A percentile compares a stretch with the other conserved stretches of the same genome.
Evolutionary conservation across 805 yeast genomes (phyloP).

Genomic region (Yamadazyma philogaea): DNA sequence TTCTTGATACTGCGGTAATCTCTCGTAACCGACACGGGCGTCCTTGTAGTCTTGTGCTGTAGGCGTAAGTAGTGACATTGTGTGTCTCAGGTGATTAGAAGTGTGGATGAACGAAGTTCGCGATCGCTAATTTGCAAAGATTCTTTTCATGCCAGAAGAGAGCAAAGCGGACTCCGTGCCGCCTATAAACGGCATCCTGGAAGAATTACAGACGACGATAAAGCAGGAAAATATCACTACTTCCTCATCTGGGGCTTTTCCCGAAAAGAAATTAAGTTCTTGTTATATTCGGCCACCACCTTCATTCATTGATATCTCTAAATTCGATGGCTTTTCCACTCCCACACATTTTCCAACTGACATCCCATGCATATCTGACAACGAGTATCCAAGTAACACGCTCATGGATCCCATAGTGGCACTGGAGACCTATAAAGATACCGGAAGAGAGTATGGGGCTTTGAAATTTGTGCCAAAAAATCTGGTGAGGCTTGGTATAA

Average conservation of each 20-base stretch:
- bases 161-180: background rate
- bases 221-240: background rate
- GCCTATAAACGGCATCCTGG: background rate
- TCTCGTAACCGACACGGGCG: constrained; percentile 27
- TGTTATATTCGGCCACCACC: background rate
- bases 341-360: background rate
- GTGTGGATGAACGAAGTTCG: background rate
- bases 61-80: constrained; percentile 28
- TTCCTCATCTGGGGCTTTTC: background rate
- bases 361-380: background rate
- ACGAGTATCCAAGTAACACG: background rate
- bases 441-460: constrained; percentile 68
- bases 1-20: constrained; percentile 15
- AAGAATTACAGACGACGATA: background rate
- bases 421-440: constrained; percentile 26
- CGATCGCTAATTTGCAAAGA: background rate
- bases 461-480: constrained; percentile 50
- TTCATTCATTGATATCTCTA: background rate
- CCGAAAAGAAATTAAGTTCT: background rate
- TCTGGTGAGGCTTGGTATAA: background rate
- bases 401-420: constrained; percentile 3
- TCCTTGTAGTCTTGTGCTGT: constrained; percentile 31
- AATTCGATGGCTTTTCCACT: background rate
- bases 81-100: background rate
- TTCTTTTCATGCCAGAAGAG: background rate